Percentiles rank a stretch among this genome's conserved stretches.
Evolutionary conservation across 805 yeast species (phyloP).

Genomic region (Candida nanaspora): DNA sequence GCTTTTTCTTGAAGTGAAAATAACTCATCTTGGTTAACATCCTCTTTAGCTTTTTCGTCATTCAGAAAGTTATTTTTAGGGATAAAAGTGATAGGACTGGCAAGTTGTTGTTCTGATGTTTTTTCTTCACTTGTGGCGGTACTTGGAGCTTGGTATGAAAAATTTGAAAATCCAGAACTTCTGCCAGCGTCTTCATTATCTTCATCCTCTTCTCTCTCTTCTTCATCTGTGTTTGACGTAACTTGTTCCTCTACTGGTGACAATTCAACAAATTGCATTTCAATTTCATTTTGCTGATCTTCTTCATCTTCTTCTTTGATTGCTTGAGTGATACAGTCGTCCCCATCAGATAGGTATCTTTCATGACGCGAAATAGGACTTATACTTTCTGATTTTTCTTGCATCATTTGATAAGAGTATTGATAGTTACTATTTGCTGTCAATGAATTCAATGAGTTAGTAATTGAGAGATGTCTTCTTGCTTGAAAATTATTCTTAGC

Average conservation of each 20-base stretch:
- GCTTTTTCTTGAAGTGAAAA: not conserved
- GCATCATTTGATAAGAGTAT: not conserved
- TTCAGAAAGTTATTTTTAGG: too few relatives aligned
- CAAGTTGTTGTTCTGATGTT: not conserved
- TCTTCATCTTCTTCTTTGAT: constrained; percentile 1
- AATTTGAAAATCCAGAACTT: not conserved
- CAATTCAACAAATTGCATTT: not conserved
- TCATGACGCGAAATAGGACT: constrained; percentile 2
- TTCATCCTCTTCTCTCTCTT: too few relatives aligned
- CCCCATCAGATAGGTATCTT: constrained; percentile 8
- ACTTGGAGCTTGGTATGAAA: not conserved
- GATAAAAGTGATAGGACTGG: not conserved
- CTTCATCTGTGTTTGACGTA: not conserved
- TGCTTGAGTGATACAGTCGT: not conserved
- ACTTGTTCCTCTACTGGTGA: too few relatives aligned
- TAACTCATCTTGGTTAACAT: not conserved
- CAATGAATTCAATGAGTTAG: constrained; percentile 1
- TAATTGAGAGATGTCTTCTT: not conserved
- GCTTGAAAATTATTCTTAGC: not conserved
- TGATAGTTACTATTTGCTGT: not conserved
- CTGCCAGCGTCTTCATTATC: not conserved
- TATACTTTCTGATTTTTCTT: constrained; percentile 1
- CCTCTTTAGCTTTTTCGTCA: not conserved
- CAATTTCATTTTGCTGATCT: not conserved
- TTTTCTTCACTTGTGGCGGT: not conserved